Conservation (phyloP, 169 alveolate species). For the Cryptosporidium muris region DNA sequence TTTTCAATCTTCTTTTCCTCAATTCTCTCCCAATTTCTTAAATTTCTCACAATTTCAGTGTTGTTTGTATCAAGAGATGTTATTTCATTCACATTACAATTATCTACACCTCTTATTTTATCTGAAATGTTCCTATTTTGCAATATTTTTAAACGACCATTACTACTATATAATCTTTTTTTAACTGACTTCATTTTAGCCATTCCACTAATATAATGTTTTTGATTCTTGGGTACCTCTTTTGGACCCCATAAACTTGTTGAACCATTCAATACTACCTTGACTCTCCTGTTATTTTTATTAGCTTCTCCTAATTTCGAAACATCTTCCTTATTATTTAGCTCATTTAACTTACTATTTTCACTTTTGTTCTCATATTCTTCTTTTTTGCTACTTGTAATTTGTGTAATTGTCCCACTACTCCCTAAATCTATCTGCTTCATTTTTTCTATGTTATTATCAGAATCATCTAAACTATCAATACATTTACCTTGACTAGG, state of each 20-base stretch:
- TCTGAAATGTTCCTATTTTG: not conserved
- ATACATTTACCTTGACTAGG: not conserved
- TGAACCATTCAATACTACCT: not conserved
- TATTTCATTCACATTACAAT: not conserved
- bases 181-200: conserved; percentile 13
- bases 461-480: not conserved
- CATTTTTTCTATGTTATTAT: not conserved
- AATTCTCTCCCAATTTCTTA: conserved; percentile 49
- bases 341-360: not conserved
- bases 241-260: conserved; percentile 64
- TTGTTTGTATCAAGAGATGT: not conserved
- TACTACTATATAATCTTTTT: conserved; percentile 44
- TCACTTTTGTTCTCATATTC: not conserved
- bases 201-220: conserved; percentile 45
- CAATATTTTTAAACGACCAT: conserved; percentile 27
- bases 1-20: conserved; percentile 49
- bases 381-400: not conserved
- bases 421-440: not conserved
- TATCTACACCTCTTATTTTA: not conserved
- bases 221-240: conserved; percentile 38
- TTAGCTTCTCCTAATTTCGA: not conserved
- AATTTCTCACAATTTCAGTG: conserved; percentile 7
- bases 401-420: not conserved
- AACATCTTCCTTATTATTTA: not conserved
- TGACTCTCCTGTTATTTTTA: not conserved